phyloP scores from a whole-genome alignment of 2,329 filamentous ascomycete genomes.

The Laburnicola sp. region DNA sequence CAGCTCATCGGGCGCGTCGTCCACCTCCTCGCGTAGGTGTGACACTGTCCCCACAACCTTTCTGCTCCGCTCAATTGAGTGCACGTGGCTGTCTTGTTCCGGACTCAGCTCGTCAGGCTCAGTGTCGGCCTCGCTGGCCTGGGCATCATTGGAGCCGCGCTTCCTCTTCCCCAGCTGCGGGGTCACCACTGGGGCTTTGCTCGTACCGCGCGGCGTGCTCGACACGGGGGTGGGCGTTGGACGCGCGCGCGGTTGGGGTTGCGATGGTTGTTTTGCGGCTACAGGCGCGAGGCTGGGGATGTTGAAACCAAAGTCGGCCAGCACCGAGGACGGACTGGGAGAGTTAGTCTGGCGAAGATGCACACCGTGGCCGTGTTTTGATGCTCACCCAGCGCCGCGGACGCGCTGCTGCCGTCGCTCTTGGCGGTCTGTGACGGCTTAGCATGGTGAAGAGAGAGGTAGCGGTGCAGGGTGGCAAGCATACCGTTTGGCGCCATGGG shows the following conservation, averaged over 20 bases:
- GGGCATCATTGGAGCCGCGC: slow-evolving; percentile 27
- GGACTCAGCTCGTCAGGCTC: slow-evolving; percentile 42
- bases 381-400: slow-evolving; percentile 59
- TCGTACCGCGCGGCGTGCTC: slow-evolving; percentile 21
- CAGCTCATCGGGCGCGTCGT: slow-evolving; percentile 34
- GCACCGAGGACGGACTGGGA: slow-evolving; percentile 51
- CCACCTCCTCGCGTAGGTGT: slow-evolving; percentile 28
- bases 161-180: slow-evolving; percentile 42
- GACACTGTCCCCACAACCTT: slow-evolving; percentile 29
- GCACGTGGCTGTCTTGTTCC: slow-evolving; percentile 28
- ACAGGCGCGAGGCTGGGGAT: slow-evolving; percentile 26
- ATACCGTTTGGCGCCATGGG: slow-evolving; percentile 42
- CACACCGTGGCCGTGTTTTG: slow-evolving; percentile 10
- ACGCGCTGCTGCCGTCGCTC: slow-evolving; percentile 61
- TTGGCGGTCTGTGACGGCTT: slow-evolving; percentile 50
- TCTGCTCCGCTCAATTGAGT: slow-evolving; percentile 33
- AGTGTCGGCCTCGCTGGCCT: slow-evolving; percentile 21
- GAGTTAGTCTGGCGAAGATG: slow-evolving; percentile 22
- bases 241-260: slow-evolving; percentile 30
- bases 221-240: slow-evolving; percentile 25
- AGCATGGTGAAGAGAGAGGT: not conserved
- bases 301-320: slow-evolving; percentile 56
- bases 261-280: slow-evolving; percentile 30
- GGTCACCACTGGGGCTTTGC: slow-evolving; percentile 25
- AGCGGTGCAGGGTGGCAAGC: not conserved